A percentile compares a stretch with the other conserved stretches of the same genome.
These are phyloP conservation scores for Cucurbita ficifolia DNA, from an alignment of 306 rosid genomes.

Conservation along the genomic window DNA sequence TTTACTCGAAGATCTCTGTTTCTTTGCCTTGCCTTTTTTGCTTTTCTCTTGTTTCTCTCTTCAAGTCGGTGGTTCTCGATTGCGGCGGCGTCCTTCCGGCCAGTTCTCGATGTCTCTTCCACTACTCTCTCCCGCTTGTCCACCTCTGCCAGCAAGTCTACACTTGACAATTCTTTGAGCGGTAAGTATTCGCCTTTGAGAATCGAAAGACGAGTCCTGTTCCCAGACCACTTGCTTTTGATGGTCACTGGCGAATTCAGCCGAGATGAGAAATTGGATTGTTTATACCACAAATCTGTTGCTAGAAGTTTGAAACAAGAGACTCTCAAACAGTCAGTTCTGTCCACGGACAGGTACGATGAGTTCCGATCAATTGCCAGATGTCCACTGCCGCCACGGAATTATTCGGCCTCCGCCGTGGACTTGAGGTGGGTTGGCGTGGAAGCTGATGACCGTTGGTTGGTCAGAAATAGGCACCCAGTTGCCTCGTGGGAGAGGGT, in stretches of 20 bases:
- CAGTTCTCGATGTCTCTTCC: slow-evolving; percentile 32
- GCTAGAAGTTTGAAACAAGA: slow-evolving; percentile 14
- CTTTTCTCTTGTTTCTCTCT: slow-evolving; percentile 38
- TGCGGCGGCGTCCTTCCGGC: slow-evolving; percentile 27
- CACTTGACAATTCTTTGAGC: slow-evolving; percentile 33
- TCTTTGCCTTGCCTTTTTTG: slow-evolving; percentile 37
- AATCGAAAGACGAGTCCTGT: slow-evolving; percentile 42
- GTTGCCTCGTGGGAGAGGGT: slow-evolving; percentile 45
- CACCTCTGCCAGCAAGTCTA: slow-evolving; percentile 37
- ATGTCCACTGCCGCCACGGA: slow-evolving; percentile 48
- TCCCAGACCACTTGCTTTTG: slow-evolving; percentile 61
- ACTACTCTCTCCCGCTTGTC: slow-evolving; percentile 35
- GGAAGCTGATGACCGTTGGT: slow-evolving; percentile 15
- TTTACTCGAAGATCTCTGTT: slow-evolving; percentile 39
- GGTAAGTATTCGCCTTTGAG: slow-evolving; percentile 9
- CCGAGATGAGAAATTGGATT: slow-evolving; percentile 21
- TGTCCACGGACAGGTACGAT: slow-evolving; percentile 42
- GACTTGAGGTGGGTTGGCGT: slow-evolving; percentile 39
- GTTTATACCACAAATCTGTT: slow-evolving; percentile 35
- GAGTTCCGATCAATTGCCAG: slow-evolving; percentile 49
- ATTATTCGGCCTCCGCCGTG: slow-evolving; percentile 27
- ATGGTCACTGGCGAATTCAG: slow-evolving; percentile 10
- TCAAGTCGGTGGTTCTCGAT: slow-evolving; percentile 23
- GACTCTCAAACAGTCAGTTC: slow-evolving; percentile 22
- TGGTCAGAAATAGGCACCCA: slow-evolving; percentile 17